These are phyloP conservation scores for Epichloe sp. DNA, from an alignment of 2,329 filamentous ascomycete genomes.

Conservation along the genomic window DNA sequence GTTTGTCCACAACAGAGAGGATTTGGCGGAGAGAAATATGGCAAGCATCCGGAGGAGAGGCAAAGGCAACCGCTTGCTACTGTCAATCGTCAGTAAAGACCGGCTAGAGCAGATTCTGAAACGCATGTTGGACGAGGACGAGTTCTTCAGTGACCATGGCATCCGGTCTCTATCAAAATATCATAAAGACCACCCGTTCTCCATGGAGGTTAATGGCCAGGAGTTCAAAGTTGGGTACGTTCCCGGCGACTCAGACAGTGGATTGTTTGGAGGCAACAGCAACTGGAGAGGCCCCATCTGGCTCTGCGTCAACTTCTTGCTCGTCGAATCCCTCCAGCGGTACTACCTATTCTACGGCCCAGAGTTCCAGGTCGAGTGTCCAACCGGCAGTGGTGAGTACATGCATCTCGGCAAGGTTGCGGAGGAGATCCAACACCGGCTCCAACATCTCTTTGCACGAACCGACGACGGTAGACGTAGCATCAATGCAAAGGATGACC, in stretches of 20 bases:
- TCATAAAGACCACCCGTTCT: constrained; percentile 80
- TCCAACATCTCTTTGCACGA: constrained; percentile 82
- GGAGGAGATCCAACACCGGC: constrained; percentile 85
- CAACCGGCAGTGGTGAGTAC: constrained; percentile 80
- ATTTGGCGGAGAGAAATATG: constrained; percentile 86
- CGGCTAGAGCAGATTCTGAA: constrained; percentile 79
- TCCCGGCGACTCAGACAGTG: constrained; percentile 90
- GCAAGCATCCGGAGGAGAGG: constrained; percentile 83
- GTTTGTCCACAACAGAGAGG: constrained; percentile 81
- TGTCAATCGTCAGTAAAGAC: constrained; percentile 87
- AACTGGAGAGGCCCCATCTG: constrained; percentile 96
- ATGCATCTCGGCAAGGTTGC: constrained; percentile 95
- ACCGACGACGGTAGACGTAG: constrained; percentile 77
- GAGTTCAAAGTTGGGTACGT: constrained; percentile 80
- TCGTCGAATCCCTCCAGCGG: constrained; percentile 85
- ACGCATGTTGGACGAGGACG: constrained; percentile 86
- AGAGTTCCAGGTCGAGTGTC: constrained; percentile 80
- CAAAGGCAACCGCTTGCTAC: constrained; percentile 74
- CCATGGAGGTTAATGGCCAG: constrained; percentile 92
- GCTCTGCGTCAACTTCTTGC: constrained; percentile 89
- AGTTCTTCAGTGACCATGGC: constrained; percentile 82
- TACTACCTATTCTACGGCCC: constrained; percentile 96
- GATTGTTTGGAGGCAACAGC: constrained; percentile 91
- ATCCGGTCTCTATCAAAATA: constrained; percentile 86
- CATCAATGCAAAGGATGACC: constrained; percentile 73